Percentiles rank a stretch among this genome's conserved stretches.
These are phyloP conservation scores for Theileria sp. DNA, from an alignment of 169 alveolate genomes.

Conservation along the genomic window DNA sequence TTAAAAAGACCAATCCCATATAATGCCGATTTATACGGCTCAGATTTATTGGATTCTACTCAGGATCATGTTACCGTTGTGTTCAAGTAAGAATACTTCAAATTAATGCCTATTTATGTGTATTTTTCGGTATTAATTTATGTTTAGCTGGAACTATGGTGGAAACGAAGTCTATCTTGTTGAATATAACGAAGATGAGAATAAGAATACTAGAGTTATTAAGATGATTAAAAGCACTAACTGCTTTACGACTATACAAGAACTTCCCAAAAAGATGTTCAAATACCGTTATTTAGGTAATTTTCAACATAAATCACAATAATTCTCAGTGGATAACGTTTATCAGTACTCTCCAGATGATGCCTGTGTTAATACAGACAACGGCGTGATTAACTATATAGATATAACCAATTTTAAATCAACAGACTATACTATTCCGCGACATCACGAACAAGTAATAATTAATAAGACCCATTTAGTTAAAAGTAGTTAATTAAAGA, in stretches of 20 bases:
- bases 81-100: constrained; percentile 13
- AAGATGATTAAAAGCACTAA: constrained; percentile 49
- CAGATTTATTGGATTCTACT: background rate
- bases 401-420: constrained; percentile 32
- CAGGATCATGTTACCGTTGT: constrained; percentile 34
- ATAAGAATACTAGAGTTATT: constrained; percentile 17
- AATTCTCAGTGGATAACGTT: constrained; percentile 52
- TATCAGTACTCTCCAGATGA: constrained; percentile 51
- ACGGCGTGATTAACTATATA: constrained; percentile 44
- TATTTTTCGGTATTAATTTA: background rate
- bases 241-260: constrained; percentile 44
- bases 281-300: constrained; percentile 34
- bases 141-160: constrained; percentile 58
- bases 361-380: constrained; percentile 25
- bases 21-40: constrained; percentile 7
- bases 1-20: background rate
- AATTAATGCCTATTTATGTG: background rate
- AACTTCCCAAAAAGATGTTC: constrained; percentile 36
- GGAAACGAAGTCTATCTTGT: constrained; percentile 58
- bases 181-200: constrained; percentile 23
- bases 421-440: constrained; percentile 21
- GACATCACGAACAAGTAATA: background rate
- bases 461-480: background rate
- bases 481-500: background rate
- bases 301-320: background rate